phyloP scores from a whole-genome alignment of 345 rosid genomes.

The Carallia pectinifolia region DNA sequence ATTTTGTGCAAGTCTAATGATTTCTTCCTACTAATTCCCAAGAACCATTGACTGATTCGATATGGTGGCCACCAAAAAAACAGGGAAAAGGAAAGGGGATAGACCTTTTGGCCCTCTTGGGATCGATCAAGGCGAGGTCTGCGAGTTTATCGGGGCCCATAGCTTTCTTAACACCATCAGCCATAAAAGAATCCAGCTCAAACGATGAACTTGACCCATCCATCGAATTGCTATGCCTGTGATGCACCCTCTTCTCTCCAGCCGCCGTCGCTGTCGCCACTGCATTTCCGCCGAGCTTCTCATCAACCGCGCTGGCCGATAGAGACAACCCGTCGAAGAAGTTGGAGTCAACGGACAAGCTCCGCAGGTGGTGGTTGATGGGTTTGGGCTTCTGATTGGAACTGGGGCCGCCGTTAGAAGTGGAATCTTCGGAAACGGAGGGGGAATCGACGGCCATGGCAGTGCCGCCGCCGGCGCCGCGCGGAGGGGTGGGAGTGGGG shows the following conservation, averaged over 20 bases:
- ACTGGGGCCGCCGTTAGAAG: constrained; percentile 38
- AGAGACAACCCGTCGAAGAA: constrained; percentile 60
- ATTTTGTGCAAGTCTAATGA: no score
- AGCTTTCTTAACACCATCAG: constrained; percentile 70
- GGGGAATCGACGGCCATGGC: constrained; percentile 56
- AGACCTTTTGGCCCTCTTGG: constrained; percentile 93
- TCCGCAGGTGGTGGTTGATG: constrained; percentile 67
- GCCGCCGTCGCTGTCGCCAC: constrained; percentile 16
- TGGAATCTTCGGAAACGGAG: constrained; percentile 54
- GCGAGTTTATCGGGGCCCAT: constrained; percentile 80
- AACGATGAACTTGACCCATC: constrained; percentile 64
- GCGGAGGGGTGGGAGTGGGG: constrained; percentile 36
- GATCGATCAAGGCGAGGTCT: constrained; percentile 89
- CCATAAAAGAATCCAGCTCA: constrained; percentile 53
- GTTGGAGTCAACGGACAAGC: constrained; percentile 89
- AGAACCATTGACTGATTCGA: no score
- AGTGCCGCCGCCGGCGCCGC: constrained; percentile 6
- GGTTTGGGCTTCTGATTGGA: constrained; percentile 32
- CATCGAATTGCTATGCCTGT: constrained; percentile 79
- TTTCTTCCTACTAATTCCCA: no score
- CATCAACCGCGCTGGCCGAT: constrained; percentile 20
- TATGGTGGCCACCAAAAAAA: no score
- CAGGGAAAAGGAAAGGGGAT: not conserved
- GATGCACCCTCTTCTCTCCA: constrained; percentile 52
- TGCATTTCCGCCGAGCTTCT: constrained; percentile 36